Base-by-base conservation (phyloP, 331 rosid species). In the Phaseolus coccineus region DNA sequence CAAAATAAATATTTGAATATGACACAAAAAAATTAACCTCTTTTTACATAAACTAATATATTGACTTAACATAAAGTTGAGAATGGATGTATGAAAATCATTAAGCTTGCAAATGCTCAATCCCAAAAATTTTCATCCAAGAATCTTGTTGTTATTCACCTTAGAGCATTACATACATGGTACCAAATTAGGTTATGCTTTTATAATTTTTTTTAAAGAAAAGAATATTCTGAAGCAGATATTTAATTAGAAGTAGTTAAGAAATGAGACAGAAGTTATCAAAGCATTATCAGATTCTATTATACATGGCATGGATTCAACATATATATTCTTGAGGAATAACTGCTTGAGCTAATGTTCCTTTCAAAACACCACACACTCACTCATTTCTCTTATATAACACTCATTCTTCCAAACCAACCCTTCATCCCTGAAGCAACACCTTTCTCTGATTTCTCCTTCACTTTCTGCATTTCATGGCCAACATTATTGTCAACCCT, bases 401-500 rank as follows among this genome's bases (percentile, higher is more conserved):
- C n/a, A 37, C 8, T 75, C 65, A 19, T 48, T 28, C 77, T 50
- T 69, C 28, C 39, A 67, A 68, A 42, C 9, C 25, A 80, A 42
- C 1, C 19, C 11, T 44, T 46, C 82, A 73, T 65, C 69, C 69
- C 22, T 46, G 11, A 0, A 8, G 16, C 37, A 33, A 12, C 0
- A 39, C n/a, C 2, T 24, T 37, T 27, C 58, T 61, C 24, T 5
- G 11, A 4, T 58, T 44, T 73, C 9, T 22, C 0, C 30, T 68
- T 61, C n/a, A 1, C 15, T 69, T 69, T 57, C 47, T 71, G 48
- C 58, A 70, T 46, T 10, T 35, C 74, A 89, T 91, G 97, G 76
- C 86, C 24, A 88, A 80, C 83, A 25, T 69, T 74, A 71, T 64
- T 56, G 24, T 28, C 19, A 78, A 42, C 69, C 50, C 83, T 52